Conservation (phyloP, 2,329 filamentous ascomycete genomes). For the Microdochium bolleyi region DNA sequence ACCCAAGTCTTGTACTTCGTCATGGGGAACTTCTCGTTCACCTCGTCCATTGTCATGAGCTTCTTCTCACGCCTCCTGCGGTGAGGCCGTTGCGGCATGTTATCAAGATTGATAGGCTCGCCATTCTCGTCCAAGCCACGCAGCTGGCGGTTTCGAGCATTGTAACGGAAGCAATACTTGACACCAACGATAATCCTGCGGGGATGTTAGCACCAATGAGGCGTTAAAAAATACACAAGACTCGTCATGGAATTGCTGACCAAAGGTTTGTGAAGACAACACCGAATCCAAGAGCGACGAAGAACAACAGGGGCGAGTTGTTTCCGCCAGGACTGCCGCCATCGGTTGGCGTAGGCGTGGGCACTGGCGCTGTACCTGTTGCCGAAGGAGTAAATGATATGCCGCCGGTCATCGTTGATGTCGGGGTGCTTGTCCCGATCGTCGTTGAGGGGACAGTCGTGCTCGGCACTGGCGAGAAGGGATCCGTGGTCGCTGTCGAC, state of each 20-base stretch:
- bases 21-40: conserved; percentile 94
- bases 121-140: conserved; percentile 66
- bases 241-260: conserved; percentile 44
- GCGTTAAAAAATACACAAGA: neutral
- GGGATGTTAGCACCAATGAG: neutral
- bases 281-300: conserved; percentile 91
- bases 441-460: neutral
- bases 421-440: conserved; percentile 2
- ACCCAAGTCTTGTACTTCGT: conserved; percentile 97
- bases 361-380: conserved; percentile 3
- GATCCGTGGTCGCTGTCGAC: conserved; percentile 2
- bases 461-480: neutral
- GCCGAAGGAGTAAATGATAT: conserved; percentile 2
- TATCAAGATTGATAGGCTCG: conserved; percentile 80
- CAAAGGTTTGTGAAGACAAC: conserved; percentile 98
- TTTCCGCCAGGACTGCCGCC: conserved; percentile 38
- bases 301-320: conserved; percentile 76
- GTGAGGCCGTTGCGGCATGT: conserved; percentile 72
- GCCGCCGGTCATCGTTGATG: conserved; percentile 5
- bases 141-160: conserved; percentile 79
- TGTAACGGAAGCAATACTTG: conserved; percentile 98
- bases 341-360: conserved; percentile 9
- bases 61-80: conserved; percentile 92
- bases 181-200: conserved; percentile 97
- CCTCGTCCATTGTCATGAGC: conserved; percentile 97